Percentiles rank a stretch among this genome's conserved stretches.
Conservation (phyloP, 176 grass and related monocot species). For the Raddia distichophylla region DNA sequence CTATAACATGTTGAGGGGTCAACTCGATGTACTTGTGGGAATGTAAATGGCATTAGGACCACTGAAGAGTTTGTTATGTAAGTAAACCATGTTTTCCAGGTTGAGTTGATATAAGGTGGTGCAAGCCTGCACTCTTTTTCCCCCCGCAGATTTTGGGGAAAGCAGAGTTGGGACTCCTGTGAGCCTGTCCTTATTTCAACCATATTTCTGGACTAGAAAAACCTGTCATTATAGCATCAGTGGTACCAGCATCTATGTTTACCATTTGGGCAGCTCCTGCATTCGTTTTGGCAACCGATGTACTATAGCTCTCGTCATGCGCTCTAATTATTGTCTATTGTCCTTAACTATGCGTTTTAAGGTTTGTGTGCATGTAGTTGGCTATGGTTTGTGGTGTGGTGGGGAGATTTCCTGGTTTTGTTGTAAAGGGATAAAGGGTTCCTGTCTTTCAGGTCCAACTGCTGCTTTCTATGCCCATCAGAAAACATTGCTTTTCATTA, state of each 20-base stretch:
- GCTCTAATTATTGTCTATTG: not conserved
- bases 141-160: not conserved
- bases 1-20: not conserved
- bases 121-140: not conserved
- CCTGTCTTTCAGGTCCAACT: not conserved
- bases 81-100: not conserved
- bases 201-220: not conserved
- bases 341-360: not conserved
- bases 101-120: not conserved
- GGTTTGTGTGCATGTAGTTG: not conserved
- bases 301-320: not conserved
- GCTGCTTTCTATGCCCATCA: not conserved
- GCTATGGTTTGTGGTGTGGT: constrained; percentile 13
- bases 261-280: not conserved
- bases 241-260: not conserved
- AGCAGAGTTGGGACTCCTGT: not conserved
- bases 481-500: not conserved
- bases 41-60: not conserved
- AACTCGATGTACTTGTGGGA: not conserved
- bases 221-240: not conserved
- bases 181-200: not conserved
- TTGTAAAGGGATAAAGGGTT: not conserved
- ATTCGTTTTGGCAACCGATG: not conserved
- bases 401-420: not conserved
- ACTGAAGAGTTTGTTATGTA: not conserved